Evolutionary conservation across 1,284 basidiomycete genomes (phyloP), one percentile per base, ranked within the genome.

Genomic region (Chondrostereum purpureum): DNA sequence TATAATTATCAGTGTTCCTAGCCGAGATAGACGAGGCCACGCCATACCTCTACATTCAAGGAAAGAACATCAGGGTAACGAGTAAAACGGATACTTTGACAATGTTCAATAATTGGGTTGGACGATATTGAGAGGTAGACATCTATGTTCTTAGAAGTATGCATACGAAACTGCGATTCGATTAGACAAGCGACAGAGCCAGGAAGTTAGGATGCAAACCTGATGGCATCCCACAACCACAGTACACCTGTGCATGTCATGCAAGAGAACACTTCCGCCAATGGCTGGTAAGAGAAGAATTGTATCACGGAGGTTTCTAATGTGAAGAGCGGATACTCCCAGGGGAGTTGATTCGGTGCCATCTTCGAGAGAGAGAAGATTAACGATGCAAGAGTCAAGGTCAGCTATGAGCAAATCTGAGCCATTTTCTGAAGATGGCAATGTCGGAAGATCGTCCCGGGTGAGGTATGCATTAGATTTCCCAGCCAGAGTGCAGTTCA

Each of bases 41-140:
- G 13, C 24, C 62, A 3, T 5, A 65, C 59, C 50, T 54, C 46
- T 1, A 39, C 23, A 14, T 42, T 27, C 10, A 38, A 33, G 21
- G 46, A 41, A 17, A 69, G 51, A 33, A 40, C 49, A 14, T 49
- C 42, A 5, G 85, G 84, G 57, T 87, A 89, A 0, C 59, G 51
- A 2, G 74, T 65, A 53, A 92, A 88, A 1, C 65, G 63, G 38
- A 91, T 73, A 1, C 55, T 52, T 0, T 66, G 66, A 54, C 79
- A 88, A 49, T 82, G 72, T 57, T 92, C 88, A 24, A 92, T 88
- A 58, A 88, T 72, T 0, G 88, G 87, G 45, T 80, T 77, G 1
- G 85, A 88, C 5, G 66, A 57, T 6, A 80, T 78, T 13, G 75
- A 64, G 2, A 92, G 69, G 50, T 82, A 78, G 3, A 89, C 73